These are phyloP conservation scores for Picea glauca DNA, from an alignment of 75 land plant genomes.

Conservation along the genomic window DNA sequence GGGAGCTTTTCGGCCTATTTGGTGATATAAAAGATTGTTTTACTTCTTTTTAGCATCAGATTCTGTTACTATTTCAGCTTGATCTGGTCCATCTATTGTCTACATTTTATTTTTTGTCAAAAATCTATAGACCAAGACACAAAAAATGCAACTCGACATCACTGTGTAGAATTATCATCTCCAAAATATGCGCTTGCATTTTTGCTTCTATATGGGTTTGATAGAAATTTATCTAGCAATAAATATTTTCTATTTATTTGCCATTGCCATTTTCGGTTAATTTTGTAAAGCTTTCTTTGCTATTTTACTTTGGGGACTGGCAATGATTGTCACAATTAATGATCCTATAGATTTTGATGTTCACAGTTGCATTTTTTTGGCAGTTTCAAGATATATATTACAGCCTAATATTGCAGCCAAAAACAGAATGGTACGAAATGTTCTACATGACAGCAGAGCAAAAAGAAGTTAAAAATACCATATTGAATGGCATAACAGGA, in stretches of 20 bases:
- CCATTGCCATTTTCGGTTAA: no score
- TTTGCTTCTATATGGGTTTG: no score
- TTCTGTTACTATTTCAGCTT: background rate
- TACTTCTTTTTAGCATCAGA: background rate
- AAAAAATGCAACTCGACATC: background rate
- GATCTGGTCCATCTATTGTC: background rate
- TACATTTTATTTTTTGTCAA: background rate
- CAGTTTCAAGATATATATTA: slow-evolving; percentile 10
- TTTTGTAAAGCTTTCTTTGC: no score
- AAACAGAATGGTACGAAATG: background rate
- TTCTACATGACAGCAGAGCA: background rate
- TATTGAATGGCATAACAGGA: slow-evolving; percentile 41
- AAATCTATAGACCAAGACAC: background rate
- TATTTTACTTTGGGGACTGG: no score
- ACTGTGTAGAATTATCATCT: no score
- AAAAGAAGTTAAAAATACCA: slow-evolving; percentile 3
- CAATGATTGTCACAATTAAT: no score
- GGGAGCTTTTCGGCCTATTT: background rate
- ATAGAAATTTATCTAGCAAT: no score
- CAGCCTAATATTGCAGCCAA: background rate
- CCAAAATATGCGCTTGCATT: no score
- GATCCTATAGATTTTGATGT: no score
- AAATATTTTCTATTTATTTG: no score
- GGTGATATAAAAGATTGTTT: background rate
- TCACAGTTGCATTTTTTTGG: background rate